Percentiles rank a stretch among this genome's conserved stretches.
Evolutionary conservation across 2,329 filamentous ascomycete species (phyloP).

Genomic region (Tolypocladium sp.): DNA sequence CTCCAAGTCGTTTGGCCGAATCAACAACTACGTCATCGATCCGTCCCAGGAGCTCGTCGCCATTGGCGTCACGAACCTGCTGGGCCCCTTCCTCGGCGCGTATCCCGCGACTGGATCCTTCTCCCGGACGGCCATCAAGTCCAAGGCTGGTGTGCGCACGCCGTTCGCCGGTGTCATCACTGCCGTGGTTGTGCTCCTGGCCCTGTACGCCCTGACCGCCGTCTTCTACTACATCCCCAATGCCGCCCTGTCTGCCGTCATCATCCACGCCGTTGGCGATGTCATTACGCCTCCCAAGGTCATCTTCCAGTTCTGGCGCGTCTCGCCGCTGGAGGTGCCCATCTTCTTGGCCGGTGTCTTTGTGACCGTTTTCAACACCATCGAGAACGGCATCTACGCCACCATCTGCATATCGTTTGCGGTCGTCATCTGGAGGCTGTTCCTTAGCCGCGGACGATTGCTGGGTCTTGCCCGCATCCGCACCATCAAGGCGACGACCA

Average conservation of each 20-base stretch:
- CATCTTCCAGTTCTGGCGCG: conserved; percentile 81
- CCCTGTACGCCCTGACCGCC: conserved; percentile 72
- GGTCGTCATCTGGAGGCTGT: conserved; percentile 66
- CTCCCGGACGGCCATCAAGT: conserved; percentile 85
- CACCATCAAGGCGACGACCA: conserved; percentile 70
- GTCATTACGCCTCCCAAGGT: conserved; percentile 75
- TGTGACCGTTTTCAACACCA: conserved; percentile 70
- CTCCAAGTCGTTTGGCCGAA: conserved; percentile 70
- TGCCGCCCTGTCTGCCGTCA: conserved; percentile 67
- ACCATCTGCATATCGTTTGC: conserved; percentile 63
- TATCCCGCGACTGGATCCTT: conserved; percentile 88
- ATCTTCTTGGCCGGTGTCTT: conserved; percentile 83
- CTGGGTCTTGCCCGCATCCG: conserved; percentile 74
- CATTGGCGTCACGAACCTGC: conserved; percentile 65
- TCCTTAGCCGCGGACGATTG: conserved; percentile 71
- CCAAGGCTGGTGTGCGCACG: conserved; percentile 84
- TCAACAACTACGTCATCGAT: conserved; percentile 75
- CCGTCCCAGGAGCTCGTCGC: conserved; percentile 73
- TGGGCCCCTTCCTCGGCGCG: conserved; percentile 70
- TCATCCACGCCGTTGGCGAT: conserved; percentile 85
- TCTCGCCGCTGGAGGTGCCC: conserved; percentile 70
- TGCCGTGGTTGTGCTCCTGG: conserved; percentile 69
- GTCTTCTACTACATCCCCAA: conserved; percentile 87
- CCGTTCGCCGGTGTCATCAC: conserved; percentile 82
- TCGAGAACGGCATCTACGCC: conserved; percentile 81